Evolutionary conservation across 2,329 filamentous ascomycete genomes (phyloP).

Genomic region (Colletotrichum sp.): DNA sequence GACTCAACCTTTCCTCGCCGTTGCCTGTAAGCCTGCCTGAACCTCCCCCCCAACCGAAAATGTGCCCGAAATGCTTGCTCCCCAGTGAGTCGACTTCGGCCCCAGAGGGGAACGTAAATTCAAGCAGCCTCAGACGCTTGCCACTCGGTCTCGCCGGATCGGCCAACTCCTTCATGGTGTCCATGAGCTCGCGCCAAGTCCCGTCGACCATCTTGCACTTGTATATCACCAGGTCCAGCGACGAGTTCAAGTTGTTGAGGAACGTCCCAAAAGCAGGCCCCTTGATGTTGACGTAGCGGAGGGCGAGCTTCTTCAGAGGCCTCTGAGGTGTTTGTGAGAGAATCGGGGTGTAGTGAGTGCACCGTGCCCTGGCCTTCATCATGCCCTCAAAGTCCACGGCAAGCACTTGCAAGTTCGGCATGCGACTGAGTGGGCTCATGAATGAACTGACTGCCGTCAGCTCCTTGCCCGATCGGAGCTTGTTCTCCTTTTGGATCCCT

Average conservation of each 20-base stretch:
- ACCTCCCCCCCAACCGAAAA: background rate
- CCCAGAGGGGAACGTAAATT: background rate
- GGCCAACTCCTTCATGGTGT: background rate
- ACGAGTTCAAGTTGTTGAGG: background rate
- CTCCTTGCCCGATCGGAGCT: background rate
- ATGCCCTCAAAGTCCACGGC: background rate
- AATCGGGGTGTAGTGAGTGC: too few species aligned
- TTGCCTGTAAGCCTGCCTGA: background rate
- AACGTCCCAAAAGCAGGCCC: background rate
- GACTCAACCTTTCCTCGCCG: background rate
- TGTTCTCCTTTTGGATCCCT: background rate
- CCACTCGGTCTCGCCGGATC: background rate
- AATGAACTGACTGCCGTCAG: background rate
- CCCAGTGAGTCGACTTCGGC: background rate
- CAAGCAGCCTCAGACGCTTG: background rate
- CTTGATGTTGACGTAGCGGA: background rate
- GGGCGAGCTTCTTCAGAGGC: background rate
- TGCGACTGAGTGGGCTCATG: background rate
- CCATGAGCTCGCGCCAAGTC: background rate
- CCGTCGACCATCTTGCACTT: background rate
- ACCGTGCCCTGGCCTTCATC: background rate
- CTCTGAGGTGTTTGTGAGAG: too few species aligned
- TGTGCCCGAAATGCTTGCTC: background rate
- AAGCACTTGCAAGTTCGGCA: background rate
- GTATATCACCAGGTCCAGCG: background rate